Conservation (phyloP, 495 filamentous ascomycete species). For the Pyrenula massariospora region DNA sequence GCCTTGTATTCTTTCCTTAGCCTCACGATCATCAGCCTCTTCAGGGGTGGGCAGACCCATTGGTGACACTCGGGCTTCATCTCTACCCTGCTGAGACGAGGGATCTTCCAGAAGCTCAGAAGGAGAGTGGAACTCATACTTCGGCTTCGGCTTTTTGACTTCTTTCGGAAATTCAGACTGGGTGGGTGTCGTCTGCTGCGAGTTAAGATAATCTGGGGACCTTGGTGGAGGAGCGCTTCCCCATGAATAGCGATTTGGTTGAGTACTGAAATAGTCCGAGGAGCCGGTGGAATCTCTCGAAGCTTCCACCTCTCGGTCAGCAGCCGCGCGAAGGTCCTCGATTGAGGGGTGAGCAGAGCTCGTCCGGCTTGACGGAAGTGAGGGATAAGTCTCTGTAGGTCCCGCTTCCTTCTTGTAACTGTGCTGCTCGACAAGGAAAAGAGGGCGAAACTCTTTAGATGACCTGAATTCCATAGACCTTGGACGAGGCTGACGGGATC, state of each 20-base stretch:
- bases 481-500: slow-evolving; percentile 21
- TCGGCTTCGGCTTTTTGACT: slow-evolving; percentile 20
- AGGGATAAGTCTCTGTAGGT: slow-evolving; percentile 28
- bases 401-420: slow-evolving; percentile 26
- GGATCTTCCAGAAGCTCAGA: slow-evolving; percentile 31
- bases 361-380: slow-evolving; percentile 36
- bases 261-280: neutral
- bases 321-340: slow-evolving; percentile 23
- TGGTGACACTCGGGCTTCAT: neutral
- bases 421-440: slow-evolving; percentile 38
- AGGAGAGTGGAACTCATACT: slow-evolving; percentile 35
- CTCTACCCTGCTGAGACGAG: slow-evolving; percentile 4
- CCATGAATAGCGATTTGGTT: neutral
- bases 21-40: neutral
- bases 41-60: neutral
- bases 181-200: slow-evolving; percentile 27
- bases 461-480: slow-evolving; percentile 35
- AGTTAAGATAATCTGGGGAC: slow-evolving; percentile 16
- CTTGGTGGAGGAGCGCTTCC: neutral
- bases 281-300: neutral
- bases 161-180: slow-evolving; percentile 11
- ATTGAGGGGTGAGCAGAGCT: slow-evolving; percentile 31
- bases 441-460: slow-evolving; percentile 33
- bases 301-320: slow-evolving; percentile 4
- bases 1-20: neutral